A percentile compares a stretch with the other conserved stretches of the same genome.
Evolutionary conservation across 495 filamentous ascomycete genomes (phyloP).

Genomic region (Glonium stellatum): DNA sequence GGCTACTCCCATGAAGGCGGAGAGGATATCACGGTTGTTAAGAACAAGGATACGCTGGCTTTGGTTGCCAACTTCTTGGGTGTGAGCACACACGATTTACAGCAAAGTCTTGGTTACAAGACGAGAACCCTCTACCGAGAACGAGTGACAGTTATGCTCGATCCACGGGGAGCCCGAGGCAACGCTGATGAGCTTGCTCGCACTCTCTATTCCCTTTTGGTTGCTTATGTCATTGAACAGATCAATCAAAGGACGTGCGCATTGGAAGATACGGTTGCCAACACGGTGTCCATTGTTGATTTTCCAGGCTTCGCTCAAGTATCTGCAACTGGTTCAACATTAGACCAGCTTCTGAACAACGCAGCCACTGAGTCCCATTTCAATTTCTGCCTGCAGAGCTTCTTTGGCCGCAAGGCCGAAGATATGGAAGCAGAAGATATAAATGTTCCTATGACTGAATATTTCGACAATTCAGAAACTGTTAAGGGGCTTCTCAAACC

Average conservation of each 20-base stretch:
- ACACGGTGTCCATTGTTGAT: slow-evolving; percentile 91
- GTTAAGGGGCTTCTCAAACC: slow-evolving; percentile 84
- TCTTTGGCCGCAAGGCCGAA: slow-evolving; percentile 90
- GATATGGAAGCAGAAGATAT: slow-evolving; percentile 90
- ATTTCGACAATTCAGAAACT: slow-evolving; percentile 94
- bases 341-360: slow-evolving; percentile 93
- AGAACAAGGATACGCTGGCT: slow-evolving; percentile 82
- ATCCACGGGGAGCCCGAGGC: slow-evolving; percentile 77
- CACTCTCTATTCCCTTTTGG: slow-evolving; percentile 90
- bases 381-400: slow-evolving; percentile 87
- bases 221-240: slow-evolving; percentile 84
- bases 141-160: slow-evolving; percentile 94
- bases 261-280: slow-evolving; percentile 76
- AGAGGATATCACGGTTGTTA: slow-evolving; percentile 74
- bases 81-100: slow-evolving; percentile 68
- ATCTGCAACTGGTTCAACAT: slow-evolving; percentile 68
- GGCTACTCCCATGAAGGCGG: slow-evolving; percentile 94
- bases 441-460: slow-evolving; percentile 78
- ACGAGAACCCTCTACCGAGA: slow-evolving; percentile 92
- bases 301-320: slow-evolving; percentile 91
- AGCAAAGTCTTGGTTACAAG: slow-evolving; percentile 85
- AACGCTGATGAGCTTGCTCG: slow-evolving; percentile 92
- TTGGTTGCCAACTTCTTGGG: slow-evolving; percentile 90
- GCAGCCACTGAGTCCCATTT: slow-evolving; percentile 85
- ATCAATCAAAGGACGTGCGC: slow-evolving; percentile 89